Evolutionary conservation across 345 rosid genomes (phyloP).

Genomic region (Hibiscus tridactylites): DNA sequence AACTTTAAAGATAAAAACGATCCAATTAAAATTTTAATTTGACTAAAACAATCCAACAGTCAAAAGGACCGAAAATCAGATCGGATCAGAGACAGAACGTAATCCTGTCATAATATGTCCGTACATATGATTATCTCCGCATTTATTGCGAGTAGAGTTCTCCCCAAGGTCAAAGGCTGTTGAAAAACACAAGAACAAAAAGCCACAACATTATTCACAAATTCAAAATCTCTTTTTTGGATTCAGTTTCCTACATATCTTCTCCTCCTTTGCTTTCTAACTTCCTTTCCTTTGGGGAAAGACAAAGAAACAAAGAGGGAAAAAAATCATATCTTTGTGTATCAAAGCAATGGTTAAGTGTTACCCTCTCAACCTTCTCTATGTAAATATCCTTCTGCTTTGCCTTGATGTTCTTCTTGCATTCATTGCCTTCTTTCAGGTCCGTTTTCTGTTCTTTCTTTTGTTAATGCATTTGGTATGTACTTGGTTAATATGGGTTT

Average conservation of each 20-base stretch:
- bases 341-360: constrained; percentile 10
- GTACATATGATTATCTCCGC: background rate
- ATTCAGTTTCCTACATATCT: constrained; percentile 2
- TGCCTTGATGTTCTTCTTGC: constrained; percentile 28
- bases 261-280: background rate
- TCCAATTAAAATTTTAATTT: too few species aligned
- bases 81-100: background rate
- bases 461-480: background rate
- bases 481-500: background rate
- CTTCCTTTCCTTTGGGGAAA: background rate
- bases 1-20: too few species aligned
- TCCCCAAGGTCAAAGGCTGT: background rate
- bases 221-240: background rate
- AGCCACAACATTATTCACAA: background rate
- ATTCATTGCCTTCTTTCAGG: constrained; percentile 35
- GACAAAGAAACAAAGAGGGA: background rate
- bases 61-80: background rate
- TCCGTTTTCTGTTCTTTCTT: constrained; percentile 3
- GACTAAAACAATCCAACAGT: background rate
- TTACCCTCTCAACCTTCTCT: constrained; percentile 19
- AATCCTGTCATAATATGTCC: background rate
- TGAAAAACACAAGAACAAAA: background rate
- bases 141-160: background rate
- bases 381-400: constrained; percentile 24
- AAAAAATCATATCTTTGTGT: background rate